Base-by-base conservation (phyloP, 2,329 filamentous ascomycete genomes). In the Talaromyces funiculosus region DNA sequence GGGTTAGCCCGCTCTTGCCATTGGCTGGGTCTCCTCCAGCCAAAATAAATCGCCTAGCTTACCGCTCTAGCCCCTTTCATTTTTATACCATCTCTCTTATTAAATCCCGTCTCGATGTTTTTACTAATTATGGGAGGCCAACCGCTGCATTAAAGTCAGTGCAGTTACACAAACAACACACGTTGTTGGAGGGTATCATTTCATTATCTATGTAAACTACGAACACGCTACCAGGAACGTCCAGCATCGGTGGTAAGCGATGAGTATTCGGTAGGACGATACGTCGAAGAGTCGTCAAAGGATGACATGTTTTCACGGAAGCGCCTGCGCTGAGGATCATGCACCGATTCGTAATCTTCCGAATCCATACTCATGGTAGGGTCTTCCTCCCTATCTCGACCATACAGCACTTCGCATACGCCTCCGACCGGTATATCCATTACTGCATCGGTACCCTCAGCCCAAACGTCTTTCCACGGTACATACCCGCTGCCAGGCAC, bases 361-460 rank as follows among this genome's bases (percentile, higher is more conserved):
- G 9, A 20, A 2, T 37, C 54, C 5, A 31, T 38, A 10, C 33
- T 31, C 2, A 45, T 22, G 7, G 24, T 47, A 20, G 61, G 61
- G 33, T 70, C 67, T 18, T 71, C 69, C 33, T 79, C 76, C 57
- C 79, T 75, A 14, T 78, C 77, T 58, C 84, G 83, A 0, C 91
- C 92, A 74, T 97, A 99, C 22, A 99, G 73, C 35, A 99, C 86
- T 78, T 99, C 92, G 71, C 93, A 97, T 1, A 97, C 93, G 0
- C 93, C 94, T 9, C 92, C 92, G 65, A 97, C 84, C 7, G 94
- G 94, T 53, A 99, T 88, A 77, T 99, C 94, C 90, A 99, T 90
- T 7, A 97, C 94, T 1, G 92, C 94, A 80, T 99, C 94, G 0
- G 94, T 99, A 18, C 94, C 92, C 67, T 90, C 87, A 69, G 86